These are phyloP conservation scores for Penicillium sp. DNA, from an alignment of 2,329 filamentous ascomycete genomes.

Conservation along the genomic window DNA sequence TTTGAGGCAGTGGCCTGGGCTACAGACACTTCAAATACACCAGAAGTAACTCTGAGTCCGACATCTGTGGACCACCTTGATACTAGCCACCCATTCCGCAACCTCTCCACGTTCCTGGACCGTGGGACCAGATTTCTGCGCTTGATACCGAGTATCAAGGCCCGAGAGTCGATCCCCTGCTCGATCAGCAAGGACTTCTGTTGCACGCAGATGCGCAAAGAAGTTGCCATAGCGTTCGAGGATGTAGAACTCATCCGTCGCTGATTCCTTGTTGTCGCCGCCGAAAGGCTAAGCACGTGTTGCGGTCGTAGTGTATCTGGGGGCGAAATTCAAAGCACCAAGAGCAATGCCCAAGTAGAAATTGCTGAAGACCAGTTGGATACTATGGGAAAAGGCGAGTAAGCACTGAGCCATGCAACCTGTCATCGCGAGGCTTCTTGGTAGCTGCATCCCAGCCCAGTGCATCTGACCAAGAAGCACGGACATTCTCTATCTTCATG, in stretches of 20 bases:
- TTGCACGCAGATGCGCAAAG: conserved; percentile 60
- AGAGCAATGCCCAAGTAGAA: conserved; percentile 64
- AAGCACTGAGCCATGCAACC: background rate
- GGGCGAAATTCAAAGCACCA: conserved; percentile 56
- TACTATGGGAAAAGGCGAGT: conserved; percentile 33
- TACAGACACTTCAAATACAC: conserved; percentile 64
- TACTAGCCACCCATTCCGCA: conserved; percentile 61
- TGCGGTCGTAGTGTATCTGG: conserved; percentile 54
- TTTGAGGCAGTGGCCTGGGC: conserved; percentile 57
- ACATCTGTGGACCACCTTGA: conserved; percentile 65
- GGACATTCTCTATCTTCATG: conserved; percentile 59
- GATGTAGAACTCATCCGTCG: conserved; percentile 64
- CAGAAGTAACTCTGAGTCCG: conserved; percentile 56
- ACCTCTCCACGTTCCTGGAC: conserved; percentile 56
- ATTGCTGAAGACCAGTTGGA: conserved; percentile 65
- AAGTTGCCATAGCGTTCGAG: conserved; percentile 64
- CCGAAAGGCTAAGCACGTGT: conserved; percentile 65
- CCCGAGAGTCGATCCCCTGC: conserved; percentile 51
- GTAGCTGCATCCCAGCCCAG: conserved; percentile 56
- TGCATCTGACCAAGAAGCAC: conserved; percentile 59
- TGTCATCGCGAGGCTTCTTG: conserved; percentile 51
- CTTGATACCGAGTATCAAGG: conserved; percentile 47
- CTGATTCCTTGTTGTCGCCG: conserved; percentile 58
- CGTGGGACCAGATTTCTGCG: conserved; percentile 46
- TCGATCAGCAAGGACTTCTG: conserved; percentile 57